Conservation (phyloP, 768 basidiomycete genomes). For the Lactarius deliciosus region DNA sequence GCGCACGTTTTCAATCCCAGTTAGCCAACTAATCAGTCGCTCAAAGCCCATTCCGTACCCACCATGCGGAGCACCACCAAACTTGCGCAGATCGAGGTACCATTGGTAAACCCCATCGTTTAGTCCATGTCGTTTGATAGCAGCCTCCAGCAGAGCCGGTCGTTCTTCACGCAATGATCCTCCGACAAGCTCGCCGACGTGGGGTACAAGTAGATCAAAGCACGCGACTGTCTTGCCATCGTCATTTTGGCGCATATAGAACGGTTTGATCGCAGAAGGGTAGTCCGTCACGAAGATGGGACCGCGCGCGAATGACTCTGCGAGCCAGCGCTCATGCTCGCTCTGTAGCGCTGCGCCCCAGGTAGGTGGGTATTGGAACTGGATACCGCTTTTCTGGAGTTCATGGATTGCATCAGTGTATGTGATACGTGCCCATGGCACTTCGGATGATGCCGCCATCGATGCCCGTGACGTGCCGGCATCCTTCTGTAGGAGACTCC, state of each 20-base stretch:
- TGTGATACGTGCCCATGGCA: conserved; percentile 67
- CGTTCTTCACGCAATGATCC: conserved; percentile 89
- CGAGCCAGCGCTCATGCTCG: conserved; percentile 93
- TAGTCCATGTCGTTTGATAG: conserved; percentile 51
- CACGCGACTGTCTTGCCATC: conserved; percentile 72
- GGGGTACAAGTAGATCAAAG: conserved; percentile 90
- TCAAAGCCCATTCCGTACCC: conserved; percentile 98
- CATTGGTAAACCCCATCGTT: conserved; percentile 49
- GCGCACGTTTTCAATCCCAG: conserved; percentile 85
- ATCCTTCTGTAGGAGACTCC: conserved; percentile 43
- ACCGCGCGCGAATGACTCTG: conserved; percentile 60
- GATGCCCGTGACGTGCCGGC: conserved; percentile 39
- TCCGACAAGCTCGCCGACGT: conserved; percentile 86
- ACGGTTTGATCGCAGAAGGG: conserved; percentile 80
- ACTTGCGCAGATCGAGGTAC: conserved; percentile 84
- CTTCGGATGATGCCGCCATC: conserved; percentile 38
- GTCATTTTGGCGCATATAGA: conserved; percentile 87
- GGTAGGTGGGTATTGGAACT: conserved; percentile 56
- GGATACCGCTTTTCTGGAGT: conserved; percentile 43
- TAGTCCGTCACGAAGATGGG: conserved; percentile 95
- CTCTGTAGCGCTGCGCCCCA: conserved; percentile 79
- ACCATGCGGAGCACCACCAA: conserved; percentile 87
- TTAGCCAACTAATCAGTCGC: conserved; percentile 81
- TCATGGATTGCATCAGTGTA: conserved; percentile 74
- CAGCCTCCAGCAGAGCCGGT: conserved; percentile 46